A percentile compares a stretch with the other conserved stretches of the same genome.
These are phyloP conservation scores for Setaria viridis DNA, from an alignment of 202 grass and related monocot species.

Conservation along the genomic window DNA sequence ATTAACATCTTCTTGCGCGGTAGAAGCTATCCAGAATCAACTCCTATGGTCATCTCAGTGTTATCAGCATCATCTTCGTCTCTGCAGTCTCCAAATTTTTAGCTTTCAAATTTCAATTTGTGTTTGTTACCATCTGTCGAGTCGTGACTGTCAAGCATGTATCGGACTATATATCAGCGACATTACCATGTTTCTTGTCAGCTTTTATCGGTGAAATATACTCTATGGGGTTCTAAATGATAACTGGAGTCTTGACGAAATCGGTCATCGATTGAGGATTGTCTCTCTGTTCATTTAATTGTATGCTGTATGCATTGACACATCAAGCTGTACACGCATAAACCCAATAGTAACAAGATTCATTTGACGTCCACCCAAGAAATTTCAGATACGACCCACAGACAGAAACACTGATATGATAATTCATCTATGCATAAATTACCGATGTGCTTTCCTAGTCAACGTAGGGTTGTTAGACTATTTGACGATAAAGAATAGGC, in stretches of 20 bases:
- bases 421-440: background rate
- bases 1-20: background rate
- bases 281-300: background rate
- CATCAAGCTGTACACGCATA: background rate
- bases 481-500: background rate
- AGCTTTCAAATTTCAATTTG: background rate
- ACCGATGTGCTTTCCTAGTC: background rate
- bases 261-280: too few relatives aligned
- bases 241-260: too few relatives aligned
- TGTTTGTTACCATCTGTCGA: background rate
- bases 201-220: background rate
- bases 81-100: background rate
- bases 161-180: background rate
- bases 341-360: background rate
- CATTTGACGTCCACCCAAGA: background rate
- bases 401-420: background rate
- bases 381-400: background rate
- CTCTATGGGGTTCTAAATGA: background rate
- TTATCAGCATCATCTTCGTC: background rate
- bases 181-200: background rate
- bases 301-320: background rate
- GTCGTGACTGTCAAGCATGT: background rate
- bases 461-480: background rate
- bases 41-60: background rate
- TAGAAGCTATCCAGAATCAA: conserved; percentile 5